Percentiles rank a stretch among this genome's conserved stretches.
These are phyloP conservation scores for Hygrophila difformis DNA, from an alignment of 257 asterid species.

Conservation along the genomic window DNA sequence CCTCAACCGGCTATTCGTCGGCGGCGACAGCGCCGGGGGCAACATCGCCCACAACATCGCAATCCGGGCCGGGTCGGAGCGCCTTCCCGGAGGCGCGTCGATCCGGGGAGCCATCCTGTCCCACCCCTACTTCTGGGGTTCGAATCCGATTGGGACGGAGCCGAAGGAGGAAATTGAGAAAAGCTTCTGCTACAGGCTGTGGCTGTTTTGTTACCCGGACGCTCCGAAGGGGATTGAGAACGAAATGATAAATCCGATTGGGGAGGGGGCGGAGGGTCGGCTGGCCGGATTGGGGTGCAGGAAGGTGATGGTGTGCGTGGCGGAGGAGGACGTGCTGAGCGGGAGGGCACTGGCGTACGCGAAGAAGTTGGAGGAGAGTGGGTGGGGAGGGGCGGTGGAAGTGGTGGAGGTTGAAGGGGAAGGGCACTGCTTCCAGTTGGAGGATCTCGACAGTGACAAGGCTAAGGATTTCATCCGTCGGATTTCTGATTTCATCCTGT, in stretches of 20 bases:
- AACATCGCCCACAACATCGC: constrained; percentile 62
- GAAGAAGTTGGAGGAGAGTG: constrained; percentile 11
- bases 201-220: constrained; percentile 48
- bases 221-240: constrained; percentile 47
- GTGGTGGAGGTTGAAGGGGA: constrained; percentile 32
- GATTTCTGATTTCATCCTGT: background rate
- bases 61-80: constrained; percentile 22
- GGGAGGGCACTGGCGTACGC: constrained; percentile 20
- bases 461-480: background rate
- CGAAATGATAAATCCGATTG: constrained; percentile 64
- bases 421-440: constrained; percentile 26
- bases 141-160: constrained; percentile 46
- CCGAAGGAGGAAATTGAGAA: constrained; percentile 24
- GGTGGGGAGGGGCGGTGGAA: constrained; percentile 25
- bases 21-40: constrained; percentile 89
- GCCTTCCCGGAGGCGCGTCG: constrained; percentile 7
- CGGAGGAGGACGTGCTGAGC: constrained; percentile 52
- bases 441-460: background rate
- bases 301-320: constrained; percentile 43
- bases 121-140: constrained; percentile 79
- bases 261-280: constrained; percentile 19
- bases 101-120: constrained; percentile 39
- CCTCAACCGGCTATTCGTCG: constrained; percentile 35
- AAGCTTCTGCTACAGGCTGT: constrained; percentile 64
- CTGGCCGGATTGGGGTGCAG: constrained; percentile 31